Conservation (phyloP, 2,329 filamentous ascomycete species). For the Chlorencoelia australis region DNA sequence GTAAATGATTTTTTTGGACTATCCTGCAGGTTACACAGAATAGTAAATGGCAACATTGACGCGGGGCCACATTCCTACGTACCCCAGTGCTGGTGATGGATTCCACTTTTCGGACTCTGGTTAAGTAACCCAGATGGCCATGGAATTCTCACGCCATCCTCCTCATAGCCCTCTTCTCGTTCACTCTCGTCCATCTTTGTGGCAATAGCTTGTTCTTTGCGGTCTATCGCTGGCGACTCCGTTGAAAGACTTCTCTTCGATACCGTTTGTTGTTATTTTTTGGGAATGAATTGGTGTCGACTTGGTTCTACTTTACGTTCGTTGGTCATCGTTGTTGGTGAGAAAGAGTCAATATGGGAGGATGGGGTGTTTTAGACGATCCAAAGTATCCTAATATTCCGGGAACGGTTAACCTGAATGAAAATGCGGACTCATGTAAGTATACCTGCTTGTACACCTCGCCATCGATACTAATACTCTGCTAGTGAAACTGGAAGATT, state of each 20-base stretch:
- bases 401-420: constrained; percentile 20
- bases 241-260: constrained; percentile 11
- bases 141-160: constrained; percentile 3
- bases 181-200: constrained; percentile 6
- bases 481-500: constrained; percentile 14
- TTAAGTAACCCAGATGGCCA: no score
- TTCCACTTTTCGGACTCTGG: no score
- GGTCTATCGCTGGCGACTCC: constrained; percentile 19
- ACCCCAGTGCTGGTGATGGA: no score
- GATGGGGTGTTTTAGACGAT: constrained; percentile 23
- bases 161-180: constrained; percentile 3
- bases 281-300: constrained; percentile 2
- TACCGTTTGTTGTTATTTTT: constrained; percentile 7
- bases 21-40: no score
- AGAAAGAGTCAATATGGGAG: constrained; percentile 13
- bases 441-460: background rate
- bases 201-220: constrained; percentile 8
- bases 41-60: no score
- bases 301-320: background rate
- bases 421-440: constrained; percentile 14
- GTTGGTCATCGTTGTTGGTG: background rate
- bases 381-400: constrained; percentile 21
- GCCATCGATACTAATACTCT: constrained; percentile 5
- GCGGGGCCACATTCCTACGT: no score
- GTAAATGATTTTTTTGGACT: no score